Evolutionary conservation across 805 yeast species (phyloP).

Genomic region (Maudiozyma turicensis): DNA sequence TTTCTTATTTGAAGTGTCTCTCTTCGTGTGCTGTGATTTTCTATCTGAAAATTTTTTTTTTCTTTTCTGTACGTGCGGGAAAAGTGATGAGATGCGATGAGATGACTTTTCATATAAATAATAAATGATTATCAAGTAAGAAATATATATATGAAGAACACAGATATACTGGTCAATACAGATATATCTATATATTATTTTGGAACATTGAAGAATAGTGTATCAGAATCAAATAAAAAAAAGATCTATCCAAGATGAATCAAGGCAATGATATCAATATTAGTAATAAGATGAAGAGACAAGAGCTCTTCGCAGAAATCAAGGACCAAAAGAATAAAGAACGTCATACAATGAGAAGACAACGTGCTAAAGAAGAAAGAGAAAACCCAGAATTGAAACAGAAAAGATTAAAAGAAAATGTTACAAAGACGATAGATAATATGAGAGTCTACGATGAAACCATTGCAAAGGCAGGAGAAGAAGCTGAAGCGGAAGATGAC

Average conservation of each 20-base stretch:
- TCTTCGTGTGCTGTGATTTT: background rate
- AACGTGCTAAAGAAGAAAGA: constrained; percentile 80
- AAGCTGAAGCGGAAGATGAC: constrained; percentile 22
- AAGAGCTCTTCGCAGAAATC: constrained; percentile 61
- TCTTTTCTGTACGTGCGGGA: background rate
- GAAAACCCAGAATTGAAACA: constrained; percentile 73
- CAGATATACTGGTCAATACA: background rate
- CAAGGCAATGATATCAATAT: constrained; percentile 36
- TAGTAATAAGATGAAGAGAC: constrained; percentile 72
- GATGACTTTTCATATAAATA: background rate
- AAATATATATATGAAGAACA: too few relatives aligned
- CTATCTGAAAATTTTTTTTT: background rate
- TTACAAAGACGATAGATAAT: constrained; percentile 74
- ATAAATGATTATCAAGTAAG: too few relatives aligned
- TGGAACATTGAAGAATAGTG: background rate
- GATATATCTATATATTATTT: background rate
- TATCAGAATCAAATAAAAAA: background rate
- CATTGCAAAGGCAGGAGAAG: constrained; percentile 38
- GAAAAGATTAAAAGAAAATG: constrained; percentile 67
- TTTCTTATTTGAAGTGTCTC: too few relatives aligned
- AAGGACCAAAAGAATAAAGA: constrained; percentile 68
- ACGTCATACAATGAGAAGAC: constrained; percentile 67
- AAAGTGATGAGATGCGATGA: constrained; percentile 5
- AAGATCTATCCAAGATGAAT: background rate
- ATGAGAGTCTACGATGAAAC: constrained; percentile 86